Conservation (phyloP, 148 eudicot species). For the Suaeda aralocaspica region DNA sequence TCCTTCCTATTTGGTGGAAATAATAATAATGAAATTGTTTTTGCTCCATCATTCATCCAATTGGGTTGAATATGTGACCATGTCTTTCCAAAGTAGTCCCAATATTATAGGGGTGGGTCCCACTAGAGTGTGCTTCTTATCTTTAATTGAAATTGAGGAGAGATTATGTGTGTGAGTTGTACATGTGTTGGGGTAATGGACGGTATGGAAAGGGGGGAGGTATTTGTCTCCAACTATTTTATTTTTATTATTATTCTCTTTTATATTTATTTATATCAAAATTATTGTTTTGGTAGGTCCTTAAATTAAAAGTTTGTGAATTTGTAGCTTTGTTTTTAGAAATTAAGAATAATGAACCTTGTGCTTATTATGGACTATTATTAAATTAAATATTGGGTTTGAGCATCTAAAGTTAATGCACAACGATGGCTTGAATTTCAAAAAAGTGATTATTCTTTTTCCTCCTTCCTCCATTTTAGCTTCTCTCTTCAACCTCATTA, state of each 20-base stretch:
- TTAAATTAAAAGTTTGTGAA: background rate
- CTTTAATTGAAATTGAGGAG: background rate
- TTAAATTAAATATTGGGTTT: too few relatives aligned
- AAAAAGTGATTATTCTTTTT: too few relatives aligned
- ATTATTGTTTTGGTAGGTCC: background rate
- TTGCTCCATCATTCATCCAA: background rate
- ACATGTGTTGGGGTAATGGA: background rate
- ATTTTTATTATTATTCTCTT: background rate
- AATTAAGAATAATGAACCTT: too few relatives aligned
- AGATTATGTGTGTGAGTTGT: constrained; percentile 1
- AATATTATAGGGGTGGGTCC: background rate
- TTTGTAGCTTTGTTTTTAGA: too few relatives aligned
- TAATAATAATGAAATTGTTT: background rate
- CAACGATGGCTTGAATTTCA: too few relatives aligned
- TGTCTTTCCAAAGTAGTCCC: background rate
- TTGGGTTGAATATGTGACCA: background rate
- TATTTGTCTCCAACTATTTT: background rate
- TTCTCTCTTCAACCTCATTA: too few relatives aligned
- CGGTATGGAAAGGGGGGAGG: background rate
- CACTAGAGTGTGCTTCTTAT: background rate
- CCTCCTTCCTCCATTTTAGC: too few relatives aligned
- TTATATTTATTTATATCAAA: background rate
- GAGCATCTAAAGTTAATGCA: too few relatives aligned
- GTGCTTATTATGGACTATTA: too few relatives aligned
- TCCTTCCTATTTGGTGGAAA: constrained; percentile 2